Evolutionary conservation across 108 stramenopile genomes (phyloP), one percentile per base, ranked within the genome.

Genomic region (Cyclostephanos invisitatus): DNA sequence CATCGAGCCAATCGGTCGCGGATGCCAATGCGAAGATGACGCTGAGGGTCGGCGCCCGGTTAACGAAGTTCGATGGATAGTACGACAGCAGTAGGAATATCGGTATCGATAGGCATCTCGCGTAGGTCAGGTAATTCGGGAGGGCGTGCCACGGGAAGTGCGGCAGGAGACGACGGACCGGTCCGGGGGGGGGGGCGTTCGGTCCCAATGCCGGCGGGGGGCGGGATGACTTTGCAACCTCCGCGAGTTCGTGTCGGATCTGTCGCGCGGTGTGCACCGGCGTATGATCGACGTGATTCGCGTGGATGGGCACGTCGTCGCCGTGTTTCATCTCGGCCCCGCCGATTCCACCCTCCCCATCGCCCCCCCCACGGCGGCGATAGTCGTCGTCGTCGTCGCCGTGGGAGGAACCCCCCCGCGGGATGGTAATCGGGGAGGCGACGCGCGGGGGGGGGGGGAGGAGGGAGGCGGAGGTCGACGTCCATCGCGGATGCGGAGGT

Each of bases 1-100:
- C 98, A 78, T 98, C 98, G 29, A 96, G 72, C 83, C 86, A 97
- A 82, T 97, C 98, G 8, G 96, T 98, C 9, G 91, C 49, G 37
- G 80, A 77, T 7, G 93, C 89, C 25, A 91, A 17, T 37, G 86
- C 87, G 74, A 91, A 94, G 24, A 91, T 47, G 3, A 40, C 17
- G 17, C 59, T 38, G 24, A 70, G 60, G 1, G 42, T 51, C 20
- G 75, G 75, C 55, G 75, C 75, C 28, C 75, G 77, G 24, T 53
- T 64, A 29, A 46, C 56, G 44, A 83, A 50, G 11, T 25, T 59
- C 0, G 18, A 10, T 24, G 88, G 86, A 36, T 51, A 62, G 55
- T 91, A 85, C 42, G 85, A 87, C 29, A 87, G 63, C 0, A 67
- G 59, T 10, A 85, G 63, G 21, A 94, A 69, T 27, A 74, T 70